These are phyloP conservation scores for Hanseniaspora lindneri DNA, from an alignment of 805 yeast species.

Conservation along the genomic window DNA sequence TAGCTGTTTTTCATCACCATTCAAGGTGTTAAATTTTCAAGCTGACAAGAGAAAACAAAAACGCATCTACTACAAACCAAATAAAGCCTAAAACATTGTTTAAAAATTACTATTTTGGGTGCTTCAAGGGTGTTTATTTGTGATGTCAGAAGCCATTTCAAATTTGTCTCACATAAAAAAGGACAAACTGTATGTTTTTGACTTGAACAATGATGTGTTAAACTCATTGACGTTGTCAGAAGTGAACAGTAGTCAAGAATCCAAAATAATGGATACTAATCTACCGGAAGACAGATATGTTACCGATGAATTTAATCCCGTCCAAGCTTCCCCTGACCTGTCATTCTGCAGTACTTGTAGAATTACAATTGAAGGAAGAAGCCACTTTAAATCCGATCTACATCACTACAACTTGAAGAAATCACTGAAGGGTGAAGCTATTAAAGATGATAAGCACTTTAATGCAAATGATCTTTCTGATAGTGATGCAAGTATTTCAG, in stretches of 20 bases:
- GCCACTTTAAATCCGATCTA: conserved; percentile 47
- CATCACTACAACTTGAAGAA: conserved; percentile 53
- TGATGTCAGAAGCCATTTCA: neutral
- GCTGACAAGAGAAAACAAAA: too few relatives aligned
- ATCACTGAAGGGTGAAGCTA: conserved; percentile 33
- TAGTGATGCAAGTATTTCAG: conserved; percentile 47
- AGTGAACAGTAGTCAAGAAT: conserved; percentile 43
- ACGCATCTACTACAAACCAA: too few relatives aligned
- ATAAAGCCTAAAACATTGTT: too few relatives aligned
- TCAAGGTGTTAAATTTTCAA: too few relatives aligned
- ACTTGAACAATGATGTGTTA: conserved; percentile 32
- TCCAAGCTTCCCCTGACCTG: conserved; percentile 2
- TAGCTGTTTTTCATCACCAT: too few relatives aligned
- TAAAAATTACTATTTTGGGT: too few relatives aligned
- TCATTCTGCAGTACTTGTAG: conserved; percentile 24
- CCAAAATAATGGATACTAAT: too few relatives aligned
- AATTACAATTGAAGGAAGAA: conserved; percentile 25
- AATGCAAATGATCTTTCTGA: conserved; percentile 36
- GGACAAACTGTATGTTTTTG: conserved; percentile 41
- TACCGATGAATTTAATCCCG: conserved; percentile 15
- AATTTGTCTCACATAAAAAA: conserved; percentile 18
- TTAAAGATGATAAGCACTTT: conserved; percentile 47
- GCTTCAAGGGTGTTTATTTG: neutral
- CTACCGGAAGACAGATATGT: too few relatives aligned
- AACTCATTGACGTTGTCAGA: conserved; percentile 40